Evolutionary conservation across 2,329 filamentous ascomycete genomes (phyloP), one percentile per base, ranked within the genome.

Genomic region (Diaporthe humulicola): DNA sequence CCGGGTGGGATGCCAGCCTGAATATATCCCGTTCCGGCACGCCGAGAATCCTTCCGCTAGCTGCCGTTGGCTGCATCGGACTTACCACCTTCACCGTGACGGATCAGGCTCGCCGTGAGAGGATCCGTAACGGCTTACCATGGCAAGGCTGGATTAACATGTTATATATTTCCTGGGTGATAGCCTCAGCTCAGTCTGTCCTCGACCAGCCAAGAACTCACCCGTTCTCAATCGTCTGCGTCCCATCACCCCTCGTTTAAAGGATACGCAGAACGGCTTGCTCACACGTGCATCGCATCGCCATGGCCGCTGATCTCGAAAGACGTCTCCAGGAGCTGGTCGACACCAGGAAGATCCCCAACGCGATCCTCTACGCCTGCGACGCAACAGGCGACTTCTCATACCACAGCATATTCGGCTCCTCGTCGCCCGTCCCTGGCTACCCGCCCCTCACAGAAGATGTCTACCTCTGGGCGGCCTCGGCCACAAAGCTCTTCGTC

Each of bases 401-500:
- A 25, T 87, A 87, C 78, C 79, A 85, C 69, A 82, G 82, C 61
- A 77, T 83, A 0, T 48, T 87, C 0, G 87, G 87, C 22, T 86
- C 81, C 8, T 79, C 87, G 2, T 77, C 86, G 0, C 85, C 85
- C 0, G 83, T 83, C 2, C 83, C 87, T 60, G 85, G 84, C 56
- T 60, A 52, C n/a, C 74, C 73, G 0, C 82, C 85, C 0, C 82
- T 85, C 19, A 78, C 80, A 33, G 75, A 83, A 1, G 85, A 86
- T 73, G 81, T 83, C 50, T 79, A 85, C 5, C 67, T 85, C 10
- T 84, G 75, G 61, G 75, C 86, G 0, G 84, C 83, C 3, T 86
- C 83, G 4, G 82, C 80, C 3, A 84, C 82, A 36, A 87, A 87
- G 75, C 80, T 92, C 3, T 76, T 90, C 71, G 86, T 89, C 2